Percentiles rank a stretch among this genome's conserved stretches.
These are phyloP conservation scores for Pyrenochaeta sp. DNA, from an alignment of 2,329 filamentous ascomycete species.

Conservation along the genomic window DNA sequence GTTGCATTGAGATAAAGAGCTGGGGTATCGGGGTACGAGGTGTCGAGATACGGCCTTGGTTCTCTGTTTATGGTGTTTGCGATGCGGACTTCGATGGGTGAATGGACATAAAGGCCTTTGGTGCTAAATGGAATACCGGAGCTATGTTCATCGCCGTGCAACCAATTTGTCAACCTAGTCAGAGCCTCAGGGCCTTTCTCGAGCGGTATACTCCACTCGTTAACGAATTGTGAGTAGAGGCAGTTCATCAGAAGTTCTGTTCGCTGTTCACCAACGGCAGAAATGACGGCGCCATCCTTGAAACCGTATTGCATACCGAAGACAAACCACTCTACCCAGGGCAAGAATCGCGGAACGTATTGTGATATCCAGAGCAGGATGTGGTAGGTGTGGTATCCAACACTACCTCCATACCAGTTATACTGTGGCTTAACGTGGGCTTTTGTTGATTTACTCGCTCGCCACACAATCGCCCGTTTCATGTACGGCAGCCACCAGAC, in stretches of 20 bases:
- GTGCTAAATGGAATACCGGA: conserved; percentile 81
- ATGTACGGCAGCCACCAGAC: conserved; percentile 99
- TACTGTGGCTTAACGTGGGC: conserved; percentile 66
- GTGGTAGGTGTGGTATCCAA: conserved; percentile 93
- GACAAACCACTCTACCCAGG: conserved; percentile 93
- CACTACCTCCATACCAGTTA: conserved; percentile 80
- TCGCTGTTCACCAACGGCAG: conserved; percentile 81
- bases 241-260: conserved; percentile 94
- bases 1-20: conserved; percentile 91
- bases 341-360: conserved; percentile 79
- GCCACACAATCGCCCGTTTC: conserved; percentile 87
- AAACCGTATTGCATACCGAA: conserved; percentile 99
- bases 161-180: conserved; percentile 82
- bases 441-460: conserved; percentile 78
- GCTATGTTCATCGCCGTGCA: conserved; percentile 75
- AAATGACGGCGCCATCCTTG: conserved; percentile 70
- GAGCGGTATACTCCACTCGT: conserved; percentile 95
- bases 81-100: conserved; percentile 91
- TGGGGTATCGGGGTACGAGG: conserved; percentile 71
- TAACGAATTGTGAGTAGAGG: conserved; percentile 97
- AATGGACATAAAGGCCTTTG: conserved; percentile 83
- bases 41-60: conserved; percentile 75
- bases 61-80: conserved; percentile 69
- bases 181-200: conserved; percentile 87
- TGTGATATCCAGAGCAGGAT: conserved; percentile 84